Percentiles rank a stretch among this genome's conserved stretches.
Evolutionary conservation across 495 filamentous ascomycete species (phyloP).

Genomic region (Penicillium antarcticum): DNA sequence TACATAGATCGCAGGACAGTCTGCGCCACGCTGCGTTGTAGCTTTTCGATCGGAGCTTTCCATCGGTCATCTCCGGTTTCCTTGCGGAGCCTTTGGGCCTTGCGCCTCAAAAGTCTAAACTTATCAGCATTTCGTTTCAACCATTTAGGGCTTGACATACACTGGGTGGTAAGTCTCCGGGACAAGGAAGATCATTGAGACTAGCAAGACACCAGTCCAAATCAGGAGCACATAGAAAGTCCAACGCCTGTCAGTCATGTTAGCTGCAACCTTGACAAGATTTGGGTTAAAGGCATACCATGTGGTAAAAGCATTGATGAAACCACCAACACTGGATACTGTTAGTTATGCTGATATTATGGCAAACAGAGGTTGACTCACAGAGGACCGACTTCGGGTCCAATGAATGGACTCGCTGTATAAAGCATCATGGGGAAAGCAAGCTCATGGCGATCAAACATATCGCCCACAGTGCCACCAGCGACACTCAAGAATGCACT

Average conservation of each 20-base stretch:
- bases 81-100: constrained; percentile 67
- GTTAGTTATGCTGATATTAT: constrained; percentile 19
- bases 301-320: constrained; percentile 70
- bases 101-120: constrained; percentile 67
- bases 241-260: constrained; percentile 58
- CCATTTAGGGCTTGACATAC: constrained; percentile 21
- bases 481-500: constrained; percentile 87
- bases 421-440: constrained; percentile 79
- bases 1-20: constrained; percentile 71
- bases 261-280: constrained; percentile 1
- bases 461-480: constrained; percentile 86
- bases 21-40: constrained; percentile 62
- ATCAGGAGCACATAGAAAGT: constrained; percentile 85
- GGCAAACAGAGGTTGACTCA: constrained; percentile 47
- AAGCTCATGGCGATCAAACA: constrained; percentile 75
- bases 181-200: constrained; percentile 65
- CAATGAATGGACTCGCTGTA: constrained; percentile 71
- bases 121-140: constrained; percentile 12
- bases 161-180: constrained; percentile 89
- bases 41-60: constrained; percentile 77
- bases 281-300: constrained; percentile 50
- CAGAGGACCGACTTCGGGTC: constrained; percentile 50
- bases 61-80: constrained; percentile 75
- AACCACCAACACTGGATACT: constrained; percentile 51
- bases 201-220: constrained; percentile 64